These are phyloP conservation scores for Phoma sp. DNA, from an alignment of 2,329 filamentous ascomycete species.

Conservation along the genomic window DNA sequence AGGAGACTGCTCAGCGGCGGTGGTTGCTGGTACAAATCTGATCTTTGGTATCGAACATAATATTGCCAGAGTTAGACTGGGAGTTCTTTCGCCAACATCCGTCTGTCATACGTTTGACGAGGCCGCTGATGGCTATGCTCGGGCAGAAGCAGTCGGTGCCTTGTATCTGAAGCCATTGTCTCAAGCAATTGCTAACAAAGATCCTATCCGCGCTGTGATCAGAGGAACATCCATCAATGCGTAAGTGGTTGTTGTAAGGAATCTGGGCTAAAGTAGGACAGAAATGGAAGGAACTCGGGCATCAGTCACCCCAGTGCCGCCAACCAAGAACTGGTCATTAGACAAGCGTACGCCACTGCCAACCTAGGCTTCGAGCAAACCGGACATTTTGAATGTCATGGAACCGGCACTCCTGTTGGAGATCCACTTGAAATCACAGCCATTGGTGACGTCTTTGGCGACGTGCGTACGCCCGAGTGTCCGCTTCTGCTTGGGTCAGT, in stretches of 20 bases:
- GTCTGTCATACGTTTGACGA: slow-evolving; percentile 49
- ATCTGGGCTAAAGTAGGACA: too few species aligned
- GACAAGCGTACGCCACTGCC: too few species aligned
- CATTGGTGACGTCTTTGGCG: slow-evolving; percentile 17
- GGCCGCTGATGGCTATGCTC: slow-evolving; percentile 66
- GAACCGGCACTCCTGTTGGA: slow-evolving; percentile 60
- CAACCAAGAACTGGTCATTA: too few species aligned
- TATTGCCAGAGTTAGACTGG: background rate
- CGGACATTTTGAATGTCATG: slow-evolving; percentile 45
- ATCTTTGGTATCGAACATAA: background rate
- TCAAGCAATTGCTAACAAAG: background rate
- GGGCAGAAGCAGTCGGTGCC: slow-evolving; percentile 63
- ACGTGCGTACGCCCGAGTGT: background rate
- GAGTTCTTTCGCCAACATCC: background rate
- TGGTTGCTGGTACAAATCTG: background rate
- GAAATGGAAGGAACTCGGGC: too few species aligned
- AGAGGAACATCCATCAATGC: too few species aligned
- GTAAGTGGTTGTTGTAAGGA: too few species aligned
- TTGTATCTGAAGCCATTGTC: slow-evolving; percentile 33
- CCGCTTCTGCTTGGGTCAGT: background rate
- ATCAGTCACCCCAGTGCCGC: too few species aligned
- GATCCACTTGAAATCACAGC: slow-evolving; percentile 31
- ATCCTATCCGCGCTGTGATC: too few species aligned
- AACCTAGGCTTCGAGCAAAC: too few species aligned
- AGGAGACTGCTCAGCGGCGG: background rate